Evolutionary conservation across 192 early-diverging fungal species (phyloP).

Genomic region (Borealophlyctis nickersoniae): DNA sequence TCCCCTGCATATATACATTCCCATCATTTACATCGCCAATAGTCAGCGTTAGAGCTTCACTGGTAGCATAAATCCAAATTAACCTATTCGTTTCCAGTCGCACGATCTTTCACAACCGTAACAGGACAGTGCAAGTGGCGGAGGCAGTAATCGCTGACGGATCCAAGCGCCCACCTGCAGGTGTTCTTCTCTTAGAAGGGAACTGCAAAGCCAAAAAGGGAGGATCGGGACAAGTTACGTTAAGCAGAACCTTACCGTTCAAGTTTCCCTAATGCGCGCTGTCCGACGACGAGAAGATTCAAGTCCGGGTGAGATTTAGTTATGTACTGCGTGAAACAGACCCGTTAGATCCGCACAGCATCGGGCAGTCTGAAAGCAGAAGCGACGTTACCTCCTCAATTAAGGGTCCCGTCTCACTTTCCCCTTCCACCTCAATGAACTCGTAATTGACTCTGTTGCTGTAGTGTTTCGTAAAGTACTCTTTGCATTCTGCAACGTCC

Average conservation of each 20-base stretch:
- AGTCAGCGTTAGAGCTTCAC: no score
- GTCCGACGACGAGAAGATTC: slow-evolving; percentile 28
- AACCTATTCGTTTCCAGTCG: neutral
- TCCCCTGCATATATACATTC: no score
- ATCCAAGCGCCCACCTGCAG: slow-evolving; percentile 31
- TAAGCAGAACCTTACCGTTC: slow-evolving; percentile 14
- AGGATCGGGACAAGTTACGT: neutral
- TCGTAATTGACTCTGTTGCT: slow-evolving; percentile 22
- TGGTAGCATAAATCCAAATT: no score
- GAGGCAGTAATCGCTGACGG: slow-evolving; percentile 33
- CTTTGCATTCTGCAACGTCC: slow-evolving; percentile 24
- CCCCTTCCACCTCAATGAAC: slow-evolving; percentile 31
- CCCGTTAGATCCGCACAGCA: neutral
- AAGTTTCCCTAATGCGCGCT: slow-evolving; percentile 20
- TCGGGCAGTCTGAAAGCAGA: neutral
- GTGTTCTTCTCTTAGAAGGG: neutral
- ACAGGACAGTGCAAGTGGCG: slow-evolving; percentile 28
- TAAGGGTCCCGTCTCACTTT: slow-evolving; percentile 33
- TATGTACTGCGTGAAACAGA: slow-evolving; percentile 11
- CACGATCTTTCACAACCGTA: slow-evolving; percentile 26
- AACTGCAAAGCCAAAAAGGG: neutral
- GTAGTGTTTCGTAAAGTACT: slow-evolving; percentile 11
- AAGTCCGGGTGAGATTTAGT: slow-evolving; percentile 22
- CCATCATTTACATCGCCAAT: no score
- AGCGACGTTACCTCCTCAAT: slow-evolving; percentile 27